Percentiles rank a stretch among this genome's conserved stretches.
phyloP scores from a whole-genome alignment of 495 filamentous ascomycete genomes.

The Penicillium maclennaniae region DNA sequence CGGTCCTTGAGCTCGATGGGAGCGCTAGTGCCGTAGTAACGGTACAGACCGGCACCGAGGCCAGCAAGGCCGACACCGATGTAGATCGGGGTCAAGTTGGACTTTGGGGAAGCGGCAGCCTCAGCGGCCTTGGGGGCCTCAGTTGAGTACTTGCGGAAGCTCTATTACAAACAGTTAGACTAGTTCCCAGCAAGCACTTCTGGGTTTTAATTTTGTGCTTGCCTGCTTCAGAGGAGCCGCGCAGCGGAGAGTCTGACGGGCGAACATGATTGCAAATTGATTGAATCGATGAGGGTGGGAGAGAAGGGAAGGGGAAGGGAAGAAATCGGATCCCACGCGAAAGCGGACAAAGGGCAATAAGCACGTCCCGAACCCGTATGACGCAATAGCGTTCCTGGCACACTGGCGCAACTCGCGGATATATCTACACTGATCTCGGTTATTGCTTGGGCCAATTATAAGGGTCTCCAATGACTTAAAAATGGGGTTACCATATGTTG shows the following conservation, averaged over 20 bases:
- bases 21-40: conserved; percentile 35
- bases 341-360: conserved; percentile 24
- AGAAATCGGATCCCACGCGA: conserved; percentile 24
- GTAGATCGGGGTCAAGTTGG: conserved; percentile 40
- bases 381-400: conserved; percentile 26
- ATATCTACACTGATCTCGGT: conserved; percentile 8
- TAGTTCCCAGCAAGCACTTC: background rate
- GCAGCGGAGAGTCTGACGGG: conserved; percentile 46
- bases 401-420: background rate
- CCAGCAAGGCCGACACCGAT: conserved; percentile 40
- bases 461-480: background rate
- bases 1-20: conserved; percentile 38
- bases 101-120: conserved; percentile 30
- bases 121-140: conserved; percentile 34
- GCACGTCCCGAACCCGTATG: conserved; percentile 20
- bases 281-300: conserved; percentile 7
- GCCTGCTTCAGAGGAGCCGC: conserved; percentile 50
- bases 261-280: conserved; percentile 41
- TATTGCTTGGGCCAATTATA: conserved; percentile 4
- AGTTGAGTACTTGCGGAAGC: conserved; percentile 51
- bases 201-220: conserved; percentile 7
- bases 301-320: conserved; percentile 12
- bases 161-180: conserved; percentile 24
- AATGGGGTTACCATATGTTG: background rate
- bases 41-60: conserved; percentile 41